A percentile compares a stretch with the other conserved stretches of the same genome.
These are phyloP conservation scores for Xylaria polymorpha DNA, from an alignment of 2,329 filamentous ascomycete species.

Conservation along the genomic window DNA sequence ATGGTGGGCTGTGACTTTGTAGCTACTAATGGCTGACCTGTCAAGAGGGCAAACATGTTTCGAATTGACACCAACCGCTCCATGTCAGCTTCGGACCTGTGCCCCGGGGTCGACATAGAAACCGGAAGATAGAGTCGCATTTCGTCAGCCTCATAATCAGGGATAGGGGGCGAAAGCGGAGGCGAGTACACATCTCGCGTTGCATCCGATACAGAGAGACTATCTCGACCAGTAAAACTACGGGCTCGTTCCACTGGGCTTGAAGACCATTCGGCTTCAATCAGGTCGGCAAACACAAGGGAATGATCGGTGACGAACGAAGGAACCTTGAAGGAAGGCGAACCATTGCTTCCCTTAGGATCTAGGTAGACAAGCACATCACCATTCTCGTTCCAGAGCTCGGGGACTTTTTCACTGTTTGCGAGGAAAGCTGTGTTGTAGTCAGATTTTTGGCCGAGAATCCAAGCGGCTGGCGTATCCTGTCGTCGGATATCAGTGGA, in stretches of 20 bases:
- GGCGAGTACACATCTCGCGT: conserved; percentile 53
- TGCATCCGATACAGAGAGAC: conserved; percentile 63
- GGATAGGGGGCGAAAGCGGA: conserved; percentile 53
- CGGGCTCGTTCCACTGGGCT: conserved; percentile 51
- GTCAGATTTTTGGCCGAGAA: conserved; percentile 65
- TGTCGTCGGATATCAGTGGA: conserved; percentile 54
- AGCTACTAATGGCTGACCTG: conserved; percentile 70
- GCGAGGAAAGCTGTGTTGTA: conserved; percentile 66
- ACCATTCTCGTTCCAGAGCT: conserved; percentile 72
- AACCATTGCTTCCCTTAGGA: conserved; percentile 60
- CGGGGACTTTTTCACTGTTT: conserved; percentile 70
- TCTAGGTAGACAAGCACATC: conserved; percentile 69
- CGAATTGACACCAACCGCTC: conserved; percentile 69
- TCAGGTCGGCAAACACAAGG: conserved; percentile 64
- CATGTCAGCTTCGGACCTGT: conserved; percentile 57
- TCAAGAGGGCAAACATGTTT: conserved; percentile 75
- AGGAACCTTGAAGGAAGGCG: conserved; percentile 71
- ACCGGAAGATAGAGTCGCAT: conserved; percentile 66
- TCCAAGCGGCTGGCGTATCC: conserved; percentile 60
- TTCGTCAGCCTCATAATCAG: conserved; percentile 54
- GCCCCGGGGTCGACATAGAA: conserved; percentile 53
- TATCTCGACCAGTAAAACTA: conserved; percentile 62
- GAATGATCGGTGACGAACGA: conserved; percentile 66
- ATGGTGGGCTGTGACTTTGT: conserved; percentile 64
- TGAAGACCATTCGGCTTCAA: conserved; percentile 57